Base-by-base conservation (phyloP, 140 eudicot genomes). In the Senecio squalidus region DNA sequence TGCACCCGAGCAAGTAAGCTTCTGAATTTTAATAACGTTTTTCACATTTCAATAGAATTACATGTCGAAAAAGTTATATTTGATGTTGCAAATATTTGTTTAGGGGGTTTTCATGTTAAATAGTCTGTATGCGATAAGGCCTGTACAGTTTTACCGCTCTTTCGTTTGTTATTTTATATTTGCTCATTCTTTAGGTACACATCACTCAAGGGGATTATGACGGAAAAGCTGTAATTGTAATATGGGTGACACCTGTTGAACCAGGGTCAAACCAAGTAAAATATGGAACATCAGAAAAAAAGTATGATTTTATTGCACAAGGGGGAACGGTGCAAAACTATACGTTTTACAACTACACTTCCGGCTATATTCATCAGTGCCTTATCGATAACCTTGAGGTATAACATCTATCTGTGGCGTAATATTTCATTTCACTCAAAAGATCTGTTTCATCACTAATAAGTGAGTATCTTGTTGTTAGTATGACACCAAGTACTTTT, bases 171-270 rank as follows among this genome's bases (percentile, higher is more conserved):
- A 27, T 4, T 21, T 39, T 26, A 38, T 6, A 40, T 61, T 18
- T 54, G 20, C 36, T 62, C 36, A 6, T 34, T 56, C 41, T 75
- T 69, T 33, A 91, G 98, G 98, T 92, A 41, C 98, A 84, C 68
- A 84, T 92, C 21, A 92, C 96, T 29, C 98, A 92, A 74, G 98
- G 98, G 28, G 98, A 92, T 80, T 87, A 87, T 73, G 93, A 87
- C 58, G 98, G 95, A 40, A 87, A 80, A 75, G 96, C 93, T 70
- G 84, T 87, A 45, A 87, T 92, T 16, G 55, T 92, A 48, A 81
- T 84, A 41, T 92, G 98, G 98, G 89, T 92, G 33, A 92, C 98
- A 43, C 81, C 93, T 31, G 84, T 58, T 51, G 81, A 84, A 70
- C 89, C 95, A 34, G 98, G 96, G 45, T 76, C 96, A 44, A 84